Evolutionary conservation across 495 filamentous ascomycete genomes (phyloP).

Genomic region (Apiosordaria backusii): DNA sequence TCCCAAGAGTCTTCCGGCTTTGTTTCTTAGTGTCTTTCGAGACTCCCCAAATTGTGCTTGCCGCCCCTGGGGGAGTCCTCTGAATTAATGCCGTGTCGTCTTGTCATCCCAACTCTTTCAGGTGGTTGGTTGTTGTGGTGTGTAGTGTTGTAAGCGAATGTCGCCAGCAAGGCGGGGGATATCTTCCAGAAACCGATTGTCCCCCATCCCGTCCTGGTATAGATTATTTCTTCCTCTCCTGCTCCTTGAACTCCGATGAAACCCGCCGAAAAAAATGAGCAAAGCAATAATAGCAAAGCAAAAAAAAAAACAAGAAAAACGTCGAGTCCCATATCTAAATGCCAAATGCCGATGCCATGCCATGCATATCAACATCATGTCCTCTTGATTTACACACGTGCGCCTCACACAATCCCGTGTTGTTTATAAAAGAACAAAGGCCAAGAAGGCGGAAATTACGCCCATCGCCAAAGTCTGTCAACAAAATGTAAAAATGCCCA

Average conservation of each 20-base stretch:
- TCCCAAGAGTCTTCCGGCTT: not conserved
- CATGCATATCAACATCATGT: conserved; percentile 54
- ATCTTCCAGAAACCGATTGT: conserved; percentile 23
- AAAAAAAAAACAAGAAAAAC: conserved; percentile 22
- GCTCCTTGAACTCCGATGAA: conserved; percentile 49
- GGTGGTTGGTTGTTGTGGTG: not conserved
- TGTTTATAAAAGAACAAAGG: conserved; percentile 27
- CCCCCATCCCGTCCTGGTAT: conserved; percentile 23
- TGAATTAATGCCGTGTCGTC: not conserved
- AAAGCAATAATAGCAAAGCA: conserved; percentile 18
- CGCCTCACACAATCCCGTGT: conserved; percentile 32
- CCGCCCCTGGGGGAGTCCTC: not conserved
- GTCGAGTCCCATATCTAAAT: conserved; percentile 46
- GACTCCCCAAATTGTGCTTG: not conserved
- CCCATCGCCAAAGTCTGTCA: conserved; percentile 10
- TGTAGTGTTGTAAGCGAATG: conserved; percentile 30
- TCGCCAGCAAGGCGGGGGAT: conserved; percentile 30
- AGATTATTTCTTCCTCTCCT: conserved; percentile 19
- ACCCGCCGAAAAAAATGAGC: conserved; percentile 27
- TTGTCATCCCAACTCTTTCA: not conserved
- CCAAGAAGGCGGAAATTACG: conserved; percentile 16
- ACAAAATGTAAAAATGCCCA: conserved; percentile 14
- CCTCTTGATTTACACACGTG: conserved; percentile 47
- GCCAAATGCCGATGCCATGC: conserved; percentile 51
- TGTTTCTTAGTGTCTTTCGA: not conserved